phyloP scores from a whole-genome alignment of 331 rosid genomes.

The Malus hybrid region DNA sequence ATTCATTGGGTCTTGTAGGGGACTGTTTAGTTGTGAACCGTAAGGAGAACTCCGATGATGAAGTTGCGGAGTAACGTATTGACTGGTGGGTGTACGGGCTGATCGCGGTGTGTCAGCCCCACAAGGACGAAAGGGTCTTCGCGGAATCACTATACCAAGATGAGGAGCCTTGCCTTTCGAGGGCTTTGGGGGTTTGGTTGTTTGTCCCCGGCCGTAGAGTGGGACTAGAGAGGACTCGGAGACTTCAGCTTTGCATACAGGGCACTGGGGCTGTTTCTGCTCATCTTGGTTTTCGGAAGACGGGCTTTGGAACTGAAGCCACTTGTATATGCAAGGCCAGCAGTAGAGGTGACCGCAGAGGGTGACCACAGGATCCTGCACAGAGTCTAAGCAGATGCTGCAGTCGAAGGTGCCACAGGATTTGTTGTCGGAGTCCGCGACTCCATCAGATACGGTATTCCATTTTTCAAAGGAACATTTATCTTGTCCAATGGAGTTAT shows the following conservation, averaged over 20 bases:
- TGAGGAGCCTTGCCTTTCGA: slow-evolving; percentile 31
- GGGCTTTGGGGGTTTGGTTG: slow-evolving; percentile 26
- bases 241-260: slow-evolving; percentile 83
- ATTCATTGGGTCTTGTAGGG: slow-evolving; percentile 19
- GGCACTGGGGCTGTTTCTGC: slow-evolving; percentile 44
- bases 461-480: slow-evolving; percentile 30
- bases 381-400: slow-evolving; percentile 81
- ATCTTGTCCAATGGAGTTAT: slow-evolving; percentile 32
- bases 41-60: slow-evolving; percentile 23
- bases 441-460: slow-evolving; percentile 26
- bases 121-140: slow-evolving; percentile 52
- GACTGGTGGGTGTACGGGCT: slow-evolving; percentile 13
- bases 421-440: slow-evolving; percentile 26
- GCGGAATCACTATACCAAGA: slow-evolving; percentile 43
- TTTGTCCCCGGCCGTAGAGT: slow-evolving; percentile 56
- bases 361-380: slow-evolving; percentile 88
- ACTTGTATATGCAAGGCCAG: slow-evolving; percentile 95
- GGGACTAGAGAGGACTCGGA: slow-evolving; percentile 67
- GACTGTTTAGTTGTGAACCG: slow-evolving; percentile 20
- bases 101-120: slow-evolving; percentile 27
- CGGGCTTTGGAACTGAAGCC: slow-evolving; percentile 42
- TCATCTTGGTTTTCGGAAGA: slow-evolving; percentile 26
- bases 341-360: slow-evolving; percentile 95
- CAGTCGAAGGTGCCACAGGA: slow-evolving; percentile 62
- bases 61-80: slow-evolving; percentile 21